Conservation (phyloP, 257 asterid species). For the Capsicum chinense region DNA sequence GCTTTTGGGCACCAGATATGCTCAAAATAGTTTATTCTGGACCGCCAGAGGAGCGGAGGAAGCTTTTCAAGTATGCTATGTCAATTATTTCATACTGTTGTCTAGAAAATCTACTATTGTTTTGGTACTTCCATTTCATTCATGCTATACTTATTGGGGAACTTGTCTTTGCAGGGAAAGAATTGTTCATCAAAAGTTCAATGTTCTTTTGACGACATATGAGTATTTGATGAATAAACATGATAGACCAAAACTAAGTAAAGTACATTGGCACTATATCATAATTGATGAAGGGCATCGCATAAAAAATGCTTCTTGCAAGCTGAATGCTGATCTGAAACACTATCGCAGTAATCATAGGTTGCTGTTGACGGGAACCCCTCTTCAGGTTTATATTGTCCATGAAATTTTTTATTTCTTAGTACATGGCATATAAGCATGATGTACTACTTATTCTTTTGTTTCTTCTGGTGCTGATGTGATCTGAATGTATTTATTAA, state of each 20-base stretch:
- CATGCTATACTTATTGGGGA: conserved; percentile 36
- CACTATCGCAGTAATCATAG: conserved; percentile 96
- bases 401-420: conserved; percentile 14
- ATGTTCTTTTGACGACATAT: conserved; percentile 92
- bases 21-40: conserved; percentile 92
- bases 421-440: neutral
- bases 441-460: conserved; percentile 24
- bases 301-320: conserved; percentile 99
- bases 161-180: conserved; percentile 74
- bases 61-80: conserved; percentile 77
- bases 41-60: conserved; percentile 94
- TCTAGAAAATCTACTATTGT: conserved; percentile 11
- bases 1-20: conserved; percentile 91
- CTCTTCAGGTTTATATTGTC: conserved; percentile 72
- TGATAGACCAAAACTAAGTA: conserved; percentile 96
- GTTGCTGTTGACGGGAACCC: conserved; percentile 97
- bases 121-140: conserved; percentile 28
- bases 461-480: conserved; percentile 26
- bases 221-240: conserved; percentile 99
- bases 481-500: conserved; percentile 31
- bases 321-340: conserved; percentile 95
- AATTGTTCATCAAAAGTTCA: conserved; percentile 90
- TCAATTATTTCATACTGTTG: conserved; percentile 12
- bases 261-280: conserved; percentile 91
- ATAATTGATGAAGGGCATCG: conserved; percentile 99